phyloP scores from a whole-genome alignment of 805 yeast genomes.

The Schizosaccharomyces lindneri region DNA sequence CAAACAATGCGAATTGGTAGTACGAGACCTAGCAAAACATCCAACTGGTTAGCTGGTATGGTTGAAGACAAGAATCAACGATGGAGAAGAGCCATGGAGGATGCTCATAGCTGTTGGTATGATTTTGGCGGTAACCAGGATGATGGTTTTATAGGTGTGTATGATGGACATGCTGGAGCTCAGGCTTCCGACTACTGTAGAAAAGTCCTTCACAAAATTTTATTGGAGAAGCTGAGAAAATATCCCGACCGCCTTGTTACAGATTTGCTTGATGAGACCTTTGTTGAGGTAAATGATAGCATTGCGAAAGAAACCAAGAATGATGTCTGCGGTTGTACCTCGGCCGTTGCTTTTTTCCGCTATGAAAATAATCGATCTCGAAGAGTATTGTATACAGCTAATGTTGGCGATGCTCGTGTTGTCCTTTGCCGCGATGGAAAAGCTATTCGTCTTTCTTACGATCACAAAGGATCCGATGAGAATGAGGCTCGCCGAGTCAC shows the following conservation, averaged over 20 bases:
- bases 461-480: constrained; percentile 72
- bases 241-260: constrained; percentile 24
- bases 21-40: constrained; percentile 17
- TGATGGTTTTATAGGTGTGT: constrained; percentile 86
- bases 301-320: constrained; percentile 38
- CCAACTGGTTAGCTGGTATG: constrained; percentile 59
- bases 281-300: constrained; percentile 48
- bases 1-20: neutral
- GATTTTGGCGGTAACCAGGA: constrained; percentile 54
- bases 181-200: constrained; percentile 92
- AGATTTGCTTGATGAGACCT: constrained; percentile 40
- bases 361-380: constrained; percentile 32
- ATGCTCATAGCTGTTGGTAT: constrained; percentile 77
- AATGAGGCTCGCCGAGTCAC: constrained; percentile 54
- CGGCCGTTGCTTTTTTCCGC: constrained; percentile 72
- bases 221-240: constrained; percentile 14
- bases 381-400: constrained; percentile 72
- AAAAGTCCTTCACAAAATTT: constrained; percentile 45
- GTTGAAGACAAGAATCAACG: constrained; percentile 68
- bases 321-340: constrained; percentile 45
- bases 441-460: constrained; percentile 65
- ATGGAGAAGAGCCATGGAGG: constrained; percentile 81
- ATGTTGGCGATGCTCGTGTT: constrained; percentile 81
- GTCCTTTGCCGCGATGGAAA: constrained; percentile 51
- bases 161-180: constrained; percentile 94